Evolutionary conservation across 176 grass and related monocot species (phyloP).

Genomic region (Aegilops tauschii): DNA sequence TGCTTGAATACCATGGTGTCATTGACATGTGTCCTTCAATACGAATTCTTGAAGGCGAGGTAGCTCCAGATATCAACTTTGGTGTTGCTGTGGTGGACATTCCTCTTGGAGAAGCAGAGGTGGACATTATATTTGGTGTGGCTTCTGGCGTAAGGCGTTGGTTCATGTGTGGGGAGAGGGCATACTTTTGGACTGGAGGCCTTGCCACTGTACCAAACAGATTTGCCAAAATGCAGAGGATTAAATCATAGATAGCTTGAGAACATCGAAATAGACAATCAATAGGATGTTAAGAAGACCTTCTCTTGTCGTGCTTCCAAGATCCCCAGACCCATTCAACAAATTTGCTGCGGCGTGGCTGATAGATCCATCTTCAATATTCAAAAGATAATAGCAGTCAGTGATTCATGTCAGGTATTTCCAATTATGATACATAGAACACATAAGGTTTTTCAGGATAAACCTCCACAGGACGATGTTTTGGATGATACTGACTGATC

Average conservation of each 20-base stretch:
- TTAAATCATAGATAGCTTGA: not conserved
- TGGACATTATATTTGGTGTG: conserved; percentile 60
- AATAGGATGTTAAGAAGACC: conserved; percentile 24
- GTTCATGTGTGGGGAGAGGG: conserved; percentile 39
- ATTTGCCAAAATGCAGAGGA: conserved; percentile 20
- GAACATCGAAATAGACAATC: not conserved
- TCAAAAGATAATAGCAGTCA: conserved; percentile 9
- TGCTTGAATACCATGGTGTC: conserved; percentile 95
- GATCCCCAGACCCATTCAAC: conserved; percentile 29
- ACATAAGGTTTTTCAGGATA: not conserved
- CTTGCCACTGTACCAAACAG: conserved; percentile 49
- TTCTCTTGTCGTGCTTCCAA: conserved; percentile 44
- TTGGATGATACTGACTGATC: conserved; percentile 59
- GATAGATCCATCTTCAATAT: conserved; percentile 48
- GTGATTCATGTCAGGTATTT: not conserved
- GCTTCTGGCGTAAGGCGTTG: conserved; percentile 51
- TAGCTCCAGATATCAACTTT: conserved; percentile 67
- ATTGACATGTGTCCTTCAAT: conserved; percentile 60
- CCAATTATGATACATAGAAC: not conserved
- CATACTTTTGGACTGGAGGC: conserved; percentile 39
- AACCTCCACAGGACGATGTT: conserved; percentile 60
- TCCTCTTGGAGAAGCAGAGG: conserved; percentile 62
- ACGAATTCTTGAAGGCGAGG: conserved; percentile 67
- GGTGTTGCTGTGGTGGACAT: conserved; percentile 60
- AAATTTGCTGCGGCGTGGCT: conserved; percentile 28